Evolutionary conservation across 352 stramenopile genomes (phyloP), one percentile per base, ranked within the genome.

Genomic region (Globisporangium recalcitrans): DNA sequence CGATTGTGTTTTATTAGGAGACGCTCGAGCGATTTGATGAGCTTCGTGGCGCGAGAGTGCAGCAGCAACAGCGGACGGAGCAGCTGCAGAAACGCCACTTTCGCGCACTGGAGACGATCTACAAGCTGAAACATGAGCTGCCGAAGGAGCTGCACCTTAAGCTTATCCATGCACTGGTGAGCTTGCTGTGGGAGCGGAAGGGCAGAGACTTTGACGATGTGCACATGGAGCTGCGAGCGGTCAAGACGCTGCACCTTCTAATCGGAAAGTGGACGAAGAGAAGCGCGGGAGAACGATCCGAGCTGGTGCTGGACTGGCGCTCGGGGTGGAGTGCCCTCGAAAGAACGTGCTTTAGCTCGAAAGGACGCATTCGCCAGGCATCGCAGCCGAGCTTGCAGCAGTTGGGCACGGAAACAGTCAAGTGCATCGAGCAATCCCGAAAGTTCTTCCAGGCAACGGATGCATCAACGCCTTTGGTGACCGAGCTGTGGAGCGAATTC

Each of bases 121-220:
- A 80, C 69, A 77, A 80, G 47, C 69, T 90, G 57, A 91, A 91
- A 60, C 76, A 90, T 58, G 67, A 67, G 55, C 62, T 91, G 52
- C 73, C 78, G 2, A 54, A 63, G 34, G 1, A 58, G 22, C 42
- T 89, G 42, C 78, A 87, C 26, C 22, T 56, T 13, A 42, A 78
- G 46, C 64, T 91, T 16, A 82, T 88, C 47, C 58, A 76, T 6
- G 64, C 63, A 48, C 63, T 91, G 22, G 66, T 83, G 32, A 62
- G 61, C n/a, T 66, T 85, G 51, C 42, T 87, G 31, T 88, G 79
- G 74, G 69, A 77, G 26, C 51, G 63, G 1, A 58, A 84, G 32
- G 79, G 69, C 14, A 49, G 60, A 9, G 54, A 64, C 2, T 78
- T 91, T 53, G 63, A 64, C 14, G 77, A 87, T 62, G 65, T 90